A percentile compares a stretch with the other conserved stretches of the same genome.
Conservation (phyloP, 768 basidiomycete genomes). For the Mycena amicta region DNA sequence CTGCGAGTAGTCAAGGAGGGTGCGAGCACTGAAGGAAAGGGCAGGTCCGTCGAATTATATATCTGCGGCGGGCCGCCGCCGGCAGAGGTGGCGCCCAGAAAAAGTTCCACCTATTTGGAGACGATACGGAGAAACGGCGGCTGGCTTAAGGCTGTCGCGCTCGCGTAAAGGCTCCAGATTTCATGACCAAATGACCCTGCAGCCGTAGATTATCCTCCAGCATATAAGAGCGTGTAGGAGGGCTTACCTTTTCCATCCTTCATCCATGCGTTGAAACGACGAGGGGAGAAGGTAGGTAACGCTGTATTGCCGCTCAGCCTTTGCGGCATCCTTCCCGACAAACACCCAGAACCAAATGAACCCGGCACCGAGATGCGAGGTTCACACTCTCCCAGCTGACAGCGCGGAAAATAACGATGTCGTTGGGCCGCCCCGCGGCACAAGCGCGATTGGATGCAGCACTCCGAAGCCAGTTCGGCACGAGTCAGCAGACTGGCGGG, state of each 20-base stretch:
- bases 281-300: background rate
- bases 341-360: no score
- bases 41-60: background rate
- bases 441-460: background rate
- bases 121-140: background rate
- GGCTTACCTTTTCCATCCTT: background rate
- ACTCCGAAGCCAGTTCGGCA: background rate
- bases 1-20: background rate
- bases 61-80: background rate
- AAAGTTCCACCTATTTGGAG: background rate
- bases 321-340: background rate
- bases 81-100: background rate
- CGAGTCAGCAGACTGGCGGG: background rate
- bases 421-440: background rate
- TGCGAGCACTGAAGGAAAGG: background rate
- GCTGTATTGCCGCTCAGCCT: background rate
- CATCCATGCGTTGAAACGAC: background rate
- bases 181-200: background rate
- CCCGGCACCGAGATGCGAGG: background rate
- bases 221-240: background rate
- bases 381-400: background rate
- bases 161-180: background rate
- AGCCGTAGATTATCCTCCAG: background rate
- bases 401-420: background rate
- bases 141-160: background rate